phyloP scores from a whole-genome alignment of 2,329 filamentous ascomycete species.

The Fusarium piperis region DNA sequence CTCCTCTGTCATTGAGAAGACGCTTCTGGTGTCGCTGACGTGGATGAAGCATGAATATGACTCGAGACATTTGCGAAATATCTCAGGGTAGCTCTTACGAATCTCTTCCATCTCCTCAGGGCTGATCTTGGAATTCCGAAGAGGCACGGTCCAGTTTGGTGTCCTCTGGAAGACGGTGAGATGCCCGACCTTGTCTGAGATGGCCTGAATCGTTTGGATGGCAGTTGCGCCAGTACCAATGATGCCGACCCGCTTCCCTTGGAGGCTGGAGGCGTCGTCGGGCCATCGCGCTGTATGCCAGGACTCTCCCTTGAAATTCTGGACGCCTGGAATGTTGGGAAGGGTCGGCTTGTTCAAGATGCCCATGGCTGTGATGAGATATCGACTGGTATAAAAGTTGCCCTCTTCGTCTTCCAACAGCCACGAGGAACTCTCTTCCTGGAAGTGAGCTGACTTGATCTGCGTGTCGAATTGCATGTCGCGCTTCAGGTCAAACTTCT shows the following conservation, averaged over 20 bases:
- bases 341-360: conserved; percentile 46
- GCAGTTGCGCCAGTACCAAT: conserved; percentile 22
- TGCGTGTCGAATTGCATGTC: conserved; percentile 54
- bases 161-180: conserved; percentile 23
- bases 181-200: conserved; percentile 14
- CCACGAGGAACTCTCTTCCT: conserved; percentile 45
- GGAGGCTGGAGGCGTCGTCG: not conserved
- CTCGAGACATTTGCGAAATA: conserved; percentile 30
- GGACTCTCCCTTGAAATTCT: conserved; percentile 10
- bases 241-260: conserved; percentile 18
- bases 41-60: conserved; percentile 40
- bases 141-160: conserved; percentile 21
- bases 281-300: conserved; percentile 29
- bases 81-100: conserved; percentile 30
- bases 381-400: conserved; percentile 37
- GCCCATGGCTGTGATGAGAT: conserved; percentile 43
- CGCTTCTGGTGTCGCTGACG: conserved; percentile 8
- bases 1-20: conserved; percentile 41
- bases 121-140: conserved; percentile 19
- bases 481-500: conserved; percentile 40
- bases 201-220: conserved; percentile 24
- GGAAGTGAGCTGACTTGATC: conserved; percentile 47
- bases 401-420: conserved; percentile 37
- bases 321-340: conserved; percentile 46
- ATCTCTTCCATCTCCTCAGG: conserved; percentile 33